Base-by-base conservation (phyloP, 129 eudicot species). In the Oenanthe sinensis region DNA sequence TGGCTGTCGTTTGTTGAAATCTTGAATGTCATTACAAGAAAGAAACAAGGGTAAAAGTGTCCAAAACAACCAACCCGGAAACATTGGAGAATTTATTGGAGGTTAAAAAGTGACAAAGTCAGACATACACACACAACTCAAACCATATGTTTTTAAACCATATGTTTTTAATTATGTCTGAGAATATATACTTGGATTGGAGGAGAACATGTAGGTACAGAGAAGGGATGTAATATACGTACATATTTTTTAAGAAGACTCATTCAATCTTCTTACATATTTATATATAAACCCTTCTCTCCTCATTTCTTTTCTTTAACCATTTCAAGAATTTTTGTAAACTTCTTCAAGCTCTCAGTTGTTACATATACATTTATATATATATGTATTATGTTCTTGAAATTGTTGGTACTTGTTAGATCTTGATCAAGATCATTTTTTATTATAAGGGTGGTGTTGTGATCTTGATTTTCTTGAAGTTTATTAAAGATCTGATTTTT, bases 401-500 rank as follows among this genome's bases (percentile, higher is more conserved):
- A 67, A 67, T 67, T 67, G 39, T 67, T n/a, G n/a, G 33, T 24
- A 3, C 72, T 67, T 30, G 72, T 24, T 60, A 30, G 42, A 26
- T 67, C 72, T 14, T 67, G 72, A 26, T 33, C 72, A 67, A 67
- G 72, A 67, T 67, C 68, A 67, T 67, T 67, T 30, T 67, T 30
- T 26, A 4, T 30, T 13, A 24, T 5, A 10, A 24, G 71, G 71
- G 42, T 1, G 28, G 40, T 65, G 17, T 65, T 65, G 71, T 30
- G 19, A 65, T 65, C 71, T 65, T 65, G 71, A 81, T 37, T 70
- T 70, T 39, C 65, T 81, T 60, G 75, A 60, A 60, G 62, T 44
- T 78, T 77, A 79, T 55, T 82, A 77, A 84, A 46, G 39, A 43
- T 75, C 81, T 28, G 22, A 67, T 12, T 49, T 39, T 63, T 10